Evolutionary conservation across 371 early-diverging fungal species (phyloP).

Genomic region (Nematocida sp.): DNA sequence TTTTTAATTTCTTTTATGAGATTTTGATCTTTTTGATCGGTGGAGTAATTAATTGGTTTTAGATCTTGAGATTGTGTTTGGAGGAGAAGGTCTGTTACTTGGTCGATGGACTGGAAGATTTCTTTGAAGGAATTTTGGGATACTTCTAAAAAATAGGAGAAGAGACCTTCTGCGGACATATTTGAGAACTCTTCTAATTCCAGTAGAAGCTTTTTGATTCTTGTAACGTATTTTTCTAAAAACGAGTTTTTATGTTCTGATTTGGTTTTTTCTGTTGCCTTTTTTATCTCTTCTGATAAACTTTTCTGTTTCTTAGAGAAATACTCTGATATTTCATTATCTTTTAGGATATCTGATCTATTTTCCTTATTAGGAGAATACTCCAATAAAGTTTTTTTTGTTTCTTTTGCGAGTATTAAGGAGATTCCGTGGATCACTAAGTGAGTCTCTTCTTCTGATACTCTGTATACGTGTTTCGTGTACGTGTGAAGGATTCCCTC

Average conservation of each 20-base stretch:
- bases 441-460: background rate
- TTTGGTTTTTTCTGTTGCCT: background rate
- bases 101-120: background rate
- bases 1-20: constrained; percentile 3
- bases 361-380: background rate
- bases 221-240: constrained; percentile 9
- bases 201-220: background rate
- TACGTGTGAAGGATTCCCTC: background rate
- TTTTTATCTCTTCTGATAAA: background rate
- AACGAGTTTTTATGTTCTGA: constrained; percentile 2
- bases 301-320: background rate
- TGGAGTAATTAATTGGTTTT: constrained; percentile 16
- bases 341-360: constrained; percentile 2
- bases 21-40: background rate
- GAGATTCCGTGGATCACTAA: constrained; percentile 18
- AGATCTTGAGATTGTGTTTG: no score
- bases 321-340: background rate
- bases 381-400: background rate
- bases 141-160: background rate
- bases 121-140: constrained; percentile 2
- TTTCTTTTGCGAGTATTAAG: background rate
- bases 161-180: background rate
- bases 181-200: background rate
- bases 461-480: background rate
- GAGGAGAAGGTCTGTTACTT: no score